Base-by-base conservation (phyloP, 208 protist genomes). In the Lotmaria passim region DNA sequence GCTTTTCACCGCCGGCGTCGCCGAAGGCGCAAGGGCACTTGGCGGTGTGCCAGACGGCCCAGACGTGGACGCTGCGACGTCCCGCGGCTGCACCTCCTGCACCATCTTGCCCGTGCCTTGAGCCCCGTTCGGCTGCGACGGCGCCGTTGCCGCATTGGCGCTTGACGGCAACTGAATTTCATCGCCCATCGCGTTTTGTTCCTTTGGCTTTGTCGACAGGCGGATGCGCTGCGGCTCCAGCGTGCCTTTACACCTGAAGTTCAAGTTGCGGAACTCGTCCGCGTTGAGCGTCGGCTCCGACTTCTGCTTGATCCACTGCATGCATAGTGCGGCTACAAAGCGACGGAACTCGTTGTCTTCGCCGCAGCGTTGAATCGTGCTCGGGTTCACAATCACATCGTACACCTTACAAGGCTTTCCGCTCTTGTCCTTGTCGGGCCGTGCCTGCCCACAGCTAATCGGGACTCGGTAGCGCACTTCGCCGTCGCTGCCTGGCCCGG, bases 221-320 rank as follows among this genome's bases (percentile, higher is more conserved):
- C 93, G 90, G 59, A 97, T 93, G 23, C 93, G 82, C 79, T 97
- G 93, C 30, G 86, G 85, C 58, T 95, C 90, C 24, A 95, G 83
- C 23, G 24, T 85, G 41, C 90, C 93, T 53, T 97, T 97, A 19
- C 73, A 89, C 66, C 83, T 93, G 68, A 97, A 91, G 77, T 95
- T 96, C 60, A 94, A 75, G 70, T 89, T 89, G 57, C 85, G 81
- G 59, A 91, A 96, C 78, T 96, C 87, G 48, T 95, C 90, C 17
- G 72, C 69, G 71, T 95, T 97, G 24, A 97, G 70, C n/a, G 82
- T 93, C 6, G 93, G 93, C 69, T 97, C 90, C 15, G 56, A 85
- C 59, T 97, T 97, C 53, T 97, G 93, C 69, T 95, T 83, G 30
- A 97, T 92, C 86, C 90, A 95, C 68, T 94, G 84, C 75, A 96